Evolutionary conservation across 148 eudicot species (phyloP).

Genomic region (Fagopyrum tataricum): DNA sequence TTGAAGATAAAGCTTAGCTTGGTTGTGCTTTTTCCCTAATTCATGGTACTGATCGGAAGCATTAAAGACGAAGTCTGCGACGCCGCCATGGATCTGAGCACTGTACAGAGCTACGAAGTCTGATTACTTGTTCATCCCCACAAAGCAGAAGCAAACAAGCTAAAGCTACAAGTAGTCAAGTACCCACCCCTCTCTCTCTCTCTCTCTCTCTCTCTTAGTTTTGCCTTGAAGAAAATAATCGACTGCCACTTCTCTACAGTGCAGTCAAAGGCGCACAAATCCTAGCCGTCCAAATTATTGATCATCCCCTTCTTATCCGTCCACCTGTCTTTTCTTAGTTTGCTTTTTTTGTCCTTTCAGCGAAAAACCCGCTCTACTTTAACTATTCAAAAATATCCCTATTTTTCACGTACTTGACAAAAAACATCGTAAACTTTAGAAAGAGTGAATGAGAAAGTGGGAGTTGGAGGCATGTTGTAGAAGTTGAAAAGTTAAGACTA

Average conservation of each 20-base stretch:
- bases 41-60: constrained; percentile 19
- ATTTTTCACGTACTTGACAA: no score
- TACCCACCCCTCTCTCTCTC: neutral
- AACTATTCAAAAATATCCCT: no score
- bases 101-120: constrained; percentile 1
- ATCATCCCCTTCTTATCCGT: constrained; percentile 7
- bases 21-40: neutral
- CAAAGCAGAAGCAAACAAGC: neutral
- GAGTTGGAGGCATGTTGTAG: neutral
- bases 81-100: constrained; percentile 68
- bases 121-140: neutral
- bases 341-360: constrained; percentile 37
- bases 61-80: constrained; percentile 68
- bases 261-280: neutral
- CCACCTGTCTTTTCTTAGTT: constrained; percentile 42
- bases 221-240: neutral
- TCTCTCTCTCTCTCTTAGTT: constrained; percentile 16
- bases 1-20: no score
- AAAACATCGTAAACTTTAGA: neutral
- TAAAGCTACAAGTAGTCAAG: neutral
- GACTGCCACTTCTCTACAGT: constrained; percentile 28
- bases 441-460: no score
- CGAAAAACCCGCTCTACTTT: constrained; percentile 49
- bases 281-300: constrained; percentile 24
- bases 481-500: no score